Conservation (phyloP, 768 basidiomycete species). For the Symmetrospora coprosmae region DNA sequence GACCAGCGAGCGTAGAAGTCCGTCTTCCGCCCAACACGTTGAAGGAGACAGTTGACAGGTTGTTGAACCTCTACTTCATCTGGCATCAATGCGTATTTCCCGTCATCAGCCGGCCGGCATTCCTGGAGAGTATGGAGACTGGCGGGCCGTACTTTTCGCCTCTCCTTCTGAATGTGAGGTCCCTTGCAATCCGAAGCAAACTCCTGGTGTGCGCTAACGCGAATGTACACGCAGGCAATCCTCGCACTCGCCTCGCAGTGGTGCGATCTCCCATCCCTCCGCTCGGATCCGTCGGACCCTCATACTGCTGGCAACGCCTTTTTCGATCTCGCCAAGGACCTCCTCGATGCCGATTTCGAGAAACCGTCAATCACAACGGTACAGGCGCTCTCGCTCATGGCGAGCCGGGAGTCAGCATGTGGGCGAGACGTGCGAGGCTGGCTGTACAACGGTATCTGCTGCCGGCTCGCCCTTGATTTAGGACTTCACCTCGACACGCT, state of each 20-base stretch:
- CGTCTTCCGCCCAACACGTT: no score
- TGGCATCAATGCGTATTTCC: constrained; percentile 7
- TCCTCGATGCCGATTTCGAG: constrained; percentile 13
- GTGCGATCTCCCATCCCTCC: background rate
- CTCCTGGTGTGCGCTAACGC: background rate
- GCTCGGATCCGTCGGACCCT: background rate
- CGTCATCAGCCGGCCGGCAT: background rate
- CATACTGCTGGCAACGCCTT: constrained; percentile 13
- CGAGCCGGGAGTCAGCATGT: background rate
- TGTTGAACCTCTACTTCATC: no score
- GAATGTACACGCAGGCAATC: background rate
- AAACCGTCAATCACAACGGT: constrained; percentile 6
- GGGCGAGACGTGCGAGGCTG: constrained; percentile 4
- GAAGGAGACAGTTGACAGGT: no score
- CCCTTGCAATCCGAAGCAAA: background rate
- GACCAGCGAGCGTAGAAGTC: no score
- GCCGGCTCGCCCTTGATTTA: background rate
- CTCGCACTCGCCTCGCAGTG: background rate
- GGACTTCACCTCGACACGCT: constrained; percentile 9
- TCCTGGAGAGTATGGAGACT: background rate
- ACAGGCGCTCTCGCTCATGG: constrained; percentile 12
- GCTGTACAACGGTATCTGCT: constrained; percentile 3
- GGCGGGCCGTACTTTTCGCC: constrained; percentile 6
- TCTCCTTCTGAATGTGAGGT: constrained; percentile 3
- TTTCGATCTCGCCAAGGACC: constrained; percentile 2